A percentile compares a stretch with the other conserved stretches of the same genome.
Conservation (phyloP, 192 early-diverging fungal genomes). For the Podila epicladia region DNA sequence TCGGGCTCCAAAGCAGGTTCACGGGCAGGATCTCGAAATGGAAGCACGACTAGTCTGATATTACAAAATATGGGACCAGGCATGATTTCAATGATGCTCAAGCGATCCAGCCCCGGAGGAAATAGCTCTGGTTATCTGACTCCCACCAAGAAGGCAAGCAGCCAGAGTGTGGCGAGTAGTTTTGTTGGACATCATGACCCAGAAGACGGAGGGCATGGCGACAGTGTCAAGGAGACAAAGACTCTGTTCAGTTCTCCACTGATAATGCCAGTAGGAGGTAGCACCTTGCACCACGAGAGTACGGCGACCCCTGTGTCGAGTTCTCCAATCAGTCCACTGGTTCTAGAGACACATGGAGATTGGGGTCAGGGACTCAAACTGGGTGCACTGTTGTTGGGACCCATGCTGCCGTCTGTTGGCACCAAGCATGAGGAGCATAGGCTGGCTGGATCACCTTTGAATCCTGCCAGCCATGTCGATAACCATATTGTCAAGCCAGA, state of each 20-base stretch:
- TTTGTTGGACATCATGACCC: not conserved
- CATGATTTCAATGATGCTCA: constrained; percentile 50
- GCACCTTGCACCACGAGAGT: not conserved
- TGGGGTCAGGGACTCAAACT: constrained; percentile 40
- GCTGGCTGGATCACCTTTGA: not conserved
- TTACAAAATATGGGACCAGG: constrained; percentile 44
- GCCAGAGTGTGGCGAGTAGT: constrained; percentile 17
- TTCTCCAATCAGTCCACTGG: constrained; percentile 21
- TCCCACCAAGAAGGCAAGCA: constrained; percentile 34
- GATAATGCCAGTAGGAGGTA: not conserved
- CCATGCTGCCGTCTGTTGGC: constrained; percentile 16
- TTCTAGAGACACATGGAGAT: constrained; percentile 32
- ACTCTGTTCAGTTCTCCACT: constrained; percentile 31
- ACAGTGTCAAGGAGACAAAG: constrained; percentile 3
- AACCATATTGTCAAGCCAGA: no score
- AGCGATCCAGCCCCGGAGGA: constrained; percentile 26
- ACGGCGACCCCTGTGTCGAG: not conserved
- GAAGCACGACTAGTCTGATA: constrained; percentile 37
- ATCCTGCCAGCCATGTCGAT: not conserved
- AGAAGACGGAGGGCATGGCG: not conserved
- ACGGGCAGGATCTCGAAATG: constrained; percentile 26
- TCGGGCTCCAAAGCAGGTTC: constrained; percentile 34
- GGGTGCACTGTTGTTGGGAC: constrained; percentile 24
- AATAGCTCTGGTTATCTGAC: constrained; percentile 6
- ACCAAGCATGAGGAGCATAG: not conserved